These are phyloP conservation scores for Dalechampia spathulata DNA, from an alignment of 441 rosid genomes.

Conservation along the genomic window DNA sequence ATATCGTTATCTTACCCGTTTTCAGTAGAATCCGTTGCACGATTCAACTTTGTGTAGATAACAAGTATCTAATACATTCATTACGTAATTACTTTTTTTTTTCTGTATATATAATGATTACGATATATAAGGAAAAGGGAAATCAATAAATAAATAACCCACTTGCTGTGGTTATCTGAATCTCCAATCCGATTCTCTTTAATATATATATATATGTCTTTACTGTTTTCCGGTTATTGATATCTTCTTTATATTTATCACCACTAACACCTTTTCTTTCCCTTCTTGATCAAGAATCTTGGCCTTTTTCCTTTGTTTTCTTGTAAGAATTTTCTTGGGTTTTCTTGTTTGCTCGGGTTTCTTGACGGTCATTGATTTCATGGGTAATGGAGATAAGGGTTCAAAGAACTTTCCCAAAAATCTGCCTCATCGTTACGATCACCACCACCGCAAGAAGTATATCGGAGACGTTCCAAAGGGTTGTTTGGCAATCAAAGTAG, in stretches of 20 bases:
- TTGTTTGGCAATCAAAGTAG: conserved; percentile 82
- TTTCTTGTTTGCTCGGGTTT: conserved; percentile 7
- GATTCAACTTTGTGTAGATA: background rate
- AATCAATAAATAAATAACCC: background rate
- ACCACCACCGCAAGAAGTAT: conserved; percentile 32
- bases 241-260: conserved; percentile 15
- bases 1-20: background rate
- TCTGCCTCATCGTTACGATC: conserved; percentile 35
- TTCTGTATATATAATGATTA: background rate
- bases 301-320: conserved; percentile 18
- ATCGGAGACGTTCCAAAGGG: conserved; percentile 73
- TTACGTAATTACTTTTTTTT: too few relatives aligned
- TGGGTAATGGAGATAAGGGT: conserved; percentile 51
- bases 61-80: too few relatives aligned
- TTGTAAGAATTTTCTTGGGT: conserved; percentile 8
- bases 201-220: conserved; percentile 9
- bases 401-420: conserved; percentile 44
- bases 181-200: too few relatives aligned
- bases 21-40: conserved; percentile 18
- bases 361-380: conserved; percentile 4
- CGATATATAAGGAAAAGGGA: background rate
- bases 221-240: conserved; percentile 6
- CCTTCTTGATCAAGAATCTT: conserved; percentile 28
- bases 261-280: conserved; percentile 32
- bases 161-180: background rate